A percentile compares a stretch with the other conserved stretches of the same genome.
Evolutionary conservation across 2,329 filamentous ascomycete genomes (phyloP).

Genomic region (Lecanicillium sp.): DNA sequence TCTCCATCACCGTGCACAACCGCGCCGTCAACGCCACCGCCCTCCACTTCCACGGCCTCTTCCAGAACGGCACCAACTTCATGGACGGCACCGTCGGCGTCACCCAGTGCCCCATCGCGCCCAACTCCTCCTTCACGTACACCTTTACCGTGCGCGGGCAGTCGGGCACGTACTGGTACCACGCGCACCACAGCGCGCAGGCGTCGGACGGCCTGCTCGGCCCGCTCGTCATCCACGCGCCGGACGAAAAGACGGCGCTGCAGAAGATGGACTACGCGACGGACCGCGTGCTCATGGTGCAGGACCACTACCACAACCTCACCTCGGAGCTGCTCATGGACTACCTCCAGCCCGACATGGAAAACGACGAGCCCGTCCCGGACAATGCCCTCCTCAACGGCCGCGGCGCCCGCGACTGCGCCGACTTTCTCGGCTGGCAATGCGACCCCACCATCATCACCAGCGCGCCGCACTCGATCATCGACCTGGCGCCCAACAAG

Average conservation of each 20-base stretch:
- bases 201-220: constrained; percentile 65
- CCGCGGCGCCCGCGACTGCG: constrained; percentile 28
- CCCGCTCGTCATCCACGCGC: constrained; percentile 59
- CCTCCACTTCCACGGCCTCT: constrained; percentile 74
- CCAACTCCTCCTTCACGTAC: constrained; percentile 58
- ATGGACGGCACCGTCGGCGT: constrained; percentile 69
- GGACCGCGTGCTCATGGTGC: constrained; percentile 61
- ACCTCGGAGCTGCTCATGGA: constrained; percentile 44
- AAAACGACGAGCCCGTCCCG: constrained; percentile 59
- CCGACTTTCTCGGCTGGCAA: constrained; percentile 30
- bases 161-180: constrained; percentile 52
- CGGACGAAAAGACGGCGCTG: constrained; percentile 29
- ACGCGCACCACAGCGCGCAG: constrained; percentile 59
- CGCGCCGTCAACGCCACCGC: constrained; percentile 58
- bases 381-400: constrained; percentile 60
- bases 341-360: constrained; percentile 49
- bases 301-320: constrained; percentile 65
- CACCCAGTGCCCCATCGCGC: constrained; percentile 61
- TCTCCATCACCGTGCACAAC: constrained; percentile 66
- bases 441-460: constrained; percentile 37
- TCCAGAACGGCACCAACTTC: constrained; percentile 66
- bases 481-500: constrained; percentile 46
- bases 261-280: constrained; percentile 26
- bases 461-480: constrained; percentile 27
- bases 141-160: constrained; percentile 56